phyloP scores from a whole-genome alignment of 441 rosid genomes.

The Corymbia citriodora region DNA sequence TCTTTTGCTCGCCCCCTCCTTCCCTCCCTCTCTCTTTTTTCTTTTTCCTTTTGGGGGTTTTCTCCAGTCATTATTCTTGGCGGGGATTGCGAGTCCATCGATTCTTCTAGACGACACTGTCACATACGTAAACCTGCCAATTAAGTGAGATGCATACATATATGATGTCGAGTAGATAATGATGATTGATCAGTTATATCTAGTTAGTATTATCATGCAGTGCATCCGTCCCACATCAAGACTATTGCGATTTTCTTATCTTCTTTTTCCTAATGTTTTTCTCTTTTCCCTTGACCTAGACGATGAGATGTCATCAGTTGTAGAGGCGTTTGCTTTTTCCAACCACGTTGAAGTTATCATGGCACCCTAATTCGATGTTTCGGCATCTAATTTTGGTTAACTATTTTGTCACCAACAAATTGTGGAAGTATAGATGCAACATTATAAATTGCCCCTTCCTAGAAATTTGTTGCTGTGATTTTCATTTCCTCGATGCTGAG shows the following conservation, averaged over 20 bases:
- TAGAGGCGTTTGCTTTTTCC: neutral
- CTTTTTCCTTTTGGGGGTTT: neutral
- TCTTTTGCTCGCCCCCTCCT: neutral
- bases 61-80: neutral
- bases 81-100: neutral
- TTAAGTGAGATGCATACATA: neutral
- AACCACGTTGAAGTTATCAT: neutral
- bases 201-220: fast-evolving
- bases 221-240: fast-evolving
- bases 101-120: neutral
- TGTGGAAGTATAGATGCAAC: neutral
- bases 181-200: neutral
- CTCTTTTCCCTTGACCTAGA: neutral
- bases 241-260: neutral
- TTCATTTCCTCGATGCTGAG: neutral
- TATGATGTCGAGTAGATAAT: neutral
- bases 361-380: neutral
- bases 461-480: neutral
- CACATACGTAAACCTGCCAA: neutral
- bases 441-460: neutral
- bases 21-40: too few species aligned
- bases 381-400: neutral
- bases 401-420: neutral
- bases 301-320: neutral
- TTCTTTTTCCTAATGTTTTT: neutral